Conservation (phyloP, 768 basidiomycete species). For the Podaxis sp. region DNA sequence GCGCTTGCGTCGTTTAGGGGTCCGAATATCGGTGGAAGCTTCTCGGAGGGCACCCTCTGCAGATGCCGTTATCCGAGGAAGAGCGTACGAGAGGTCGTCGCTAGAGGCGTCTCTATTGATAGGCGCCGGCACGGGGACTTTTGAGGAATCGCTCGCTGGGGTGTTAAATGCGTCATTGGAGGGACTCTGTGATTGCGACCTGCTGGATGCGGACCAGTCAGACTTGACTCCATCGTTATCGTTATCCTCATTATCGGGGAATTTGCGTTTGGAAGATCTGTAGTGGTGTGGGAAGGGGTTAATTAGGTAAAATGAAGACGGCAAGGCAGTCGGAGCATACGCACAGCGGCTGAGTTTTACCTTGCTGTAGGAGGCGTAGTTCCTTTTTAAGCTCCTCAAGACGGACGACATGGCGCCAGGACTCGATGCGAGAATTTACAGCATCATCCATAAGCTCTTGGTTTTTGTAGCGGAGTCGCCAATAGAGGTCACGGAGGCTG, state of each 20-base stretch:
- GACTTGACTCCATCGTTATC: background rate
- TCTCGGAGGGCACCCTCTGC: background rate
- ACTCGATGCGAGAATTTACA: slow-evolving; percentile 7
- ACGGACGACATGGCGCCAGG: slow-evolving; percentile 12
- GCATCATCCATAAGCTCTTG: slow-evolving; percentile 11
- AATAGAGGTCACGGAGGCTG: slow-evolving; percentile 7
- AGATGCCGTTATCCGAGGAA: background rate
- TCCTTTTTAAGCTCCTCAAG: slow-evolving; percentile 13
- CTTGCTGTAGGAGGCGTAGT: slow-evolving; percentile 6
- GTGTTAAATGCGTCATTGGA: slow-evolving; percentile 7
- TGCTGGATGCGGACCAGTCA: slow-evolving; percentile 5
- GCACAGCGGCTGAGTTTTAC: background rate
- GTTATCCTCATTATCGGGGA: background rate
- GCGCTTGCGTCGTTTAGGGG: slow-evolving; percentile 4
- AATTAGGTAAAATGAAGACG: background rate
- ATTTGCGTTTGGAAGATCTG: slow-evolving; percentile 12
- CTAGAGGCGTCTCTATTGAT: background rate
- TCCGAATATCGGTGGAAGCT: background rate
- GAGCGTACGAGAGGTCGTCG: background rate
- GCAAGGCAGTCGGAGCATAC: background rate
- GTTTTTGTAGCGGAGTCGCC: slow-evolving; percentile 3
- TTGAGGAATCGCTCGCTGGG: slow-evolving; percentile 2
- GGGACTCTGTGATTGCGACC: background rate
- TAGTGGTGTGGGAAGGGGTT: background rate
- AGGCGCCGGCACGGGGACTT: background rate